Percentiles rank a stretch among this genome's conserved stretches.
These are phyloP conservation scores for Hagleromyces aurorensis DNA, from an alignment of 805 yeast genomes.

Conservation along the genomic window DNA sequence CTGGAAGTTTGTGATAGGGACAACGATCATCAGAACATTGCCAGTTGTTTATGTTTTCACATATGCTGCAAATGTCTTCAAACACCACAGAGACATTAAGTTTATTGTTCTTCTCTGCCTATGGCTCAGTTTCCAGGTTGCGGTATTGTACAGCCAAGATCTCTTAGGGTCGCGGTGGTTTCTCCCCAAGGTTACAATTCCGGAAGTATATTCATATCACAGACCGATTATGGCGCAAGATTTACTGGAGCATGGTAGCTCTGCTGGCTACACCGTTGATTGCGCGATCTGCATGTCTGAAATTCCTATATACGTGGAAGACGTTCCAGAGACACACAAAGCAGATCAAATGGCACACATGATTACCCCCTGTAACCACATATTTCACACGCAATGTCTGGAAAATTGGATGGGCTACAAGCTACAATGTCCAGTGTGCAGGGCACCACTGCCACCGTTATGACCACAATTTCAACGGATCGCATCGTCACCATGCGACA, in stretches of 20 bases:
- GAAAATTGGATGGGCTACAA: constrained; percentile 92
- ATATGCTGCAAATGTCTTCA: constrained; percentile 48
- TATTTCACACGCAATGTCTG: constrained; percentile 83
- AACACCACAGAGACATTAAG: constrained; percentile 54
- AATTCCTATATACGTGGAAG: constrained; percentile 34
- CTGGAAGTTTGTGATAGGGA: constrained; percentile 71
- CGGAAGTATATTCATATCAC: constrained; percentile 82
- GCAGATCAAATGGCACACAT: constrained; percentile 47
- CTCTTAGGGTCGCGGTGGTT: constrained; percentile 75
- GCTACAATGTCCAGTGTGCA: constrained; percentile 89
- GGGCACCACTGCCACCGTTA: constrained; percentile 77
- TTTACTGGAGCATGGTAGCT: constrained; percentile 27
- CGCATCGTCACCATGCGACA: too few relatives aligned
- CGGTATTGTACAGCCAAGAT: constrained; percentile 53
- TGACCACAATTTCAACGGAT: constrained; percentile 32
- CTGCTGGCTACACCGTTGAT: constrained; percentile 47
- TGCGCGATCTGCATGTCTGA: constrained; percentile 89
- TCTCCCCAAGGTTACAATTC: constrained; percentile 63
- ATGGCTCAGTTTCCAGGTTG: constrained; percentile 59
- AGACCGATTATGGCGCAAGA: constrained; percentile 23
- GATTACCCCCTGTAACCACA: constrained; percentile 89
- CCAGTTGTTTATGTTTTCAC: constrained; percentile 62
- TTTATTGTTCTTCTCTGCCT: constrained; percentile 39
- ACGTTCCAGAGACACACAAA: constrained; percentile 26
- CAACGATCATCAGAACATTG: constrained; percentile 49